A percentile compares a stretch with the other conserved stretches of the same genome.
These are phyloP conservation scores for Tulasnella calospora DNA, from an alignment of 768 basidiomycete genomes.

Conservation along the genomic window DNA sequence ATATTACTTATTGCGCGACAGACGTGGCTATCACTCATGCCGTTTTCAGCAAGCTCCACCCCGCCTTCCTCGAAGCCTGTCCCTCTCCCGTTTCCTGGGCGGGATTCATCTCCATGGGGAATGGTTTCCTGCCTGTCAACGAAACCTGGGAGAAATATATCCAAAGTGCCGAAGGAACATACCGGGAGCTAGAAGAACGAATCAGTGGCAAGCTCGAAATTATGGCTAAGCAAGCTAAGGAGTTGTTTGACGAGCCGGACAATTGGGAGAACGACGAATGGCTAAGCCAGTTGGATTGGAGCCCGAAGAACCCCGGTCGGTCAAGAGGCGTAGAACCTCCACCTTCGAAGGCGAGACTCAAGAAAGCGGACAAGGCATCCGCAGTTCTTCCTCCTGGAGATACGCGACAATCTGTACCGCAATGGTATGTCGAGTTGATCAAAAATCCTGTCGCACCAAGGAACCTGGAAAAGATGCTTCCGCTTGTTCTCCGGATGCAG, in stretches of 20 bases:
- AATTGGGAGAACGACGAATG: slow-evolving; percentile 72
- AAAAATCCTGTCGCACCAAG: slow-evolving; percentile 43
- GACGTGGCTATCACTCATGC: slow-evolving; percentile 83
- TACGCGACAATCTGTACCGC: slow-evolving; percentile 38
- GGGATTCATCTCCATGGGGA: slow-evolving; percentile 86
- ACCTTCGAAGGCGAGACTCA: slow-evolving; percentile 28
- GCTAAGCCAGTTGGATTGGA: slow-evolving; percentile 92
- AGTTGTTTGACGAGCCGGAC: slow-evolving; percentile 45
- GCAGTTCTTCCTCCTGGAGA: background rate
- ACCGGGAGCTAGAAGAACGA: slow-evolving; percentile 60
- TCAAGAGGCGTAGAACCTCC: slow-evolving; percentile 53
- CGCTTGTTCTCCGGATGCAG: slow-evolving; percentile 59
- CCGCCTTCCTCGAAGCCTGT: slow-evolving; percentile 74
- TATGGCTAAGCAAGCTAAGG: slow-evolving; percentile 57
- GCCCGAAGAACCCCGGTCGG: slow-evolving; percentile 71
- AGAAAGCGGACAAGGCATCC: background rate
- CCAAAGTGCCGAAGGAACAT: slow-evolving; percentile 68
- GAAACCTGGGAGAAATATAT: slow-evolving; percentile 84
- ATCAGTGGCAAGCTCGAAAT: slow-evolving; percentile 59
- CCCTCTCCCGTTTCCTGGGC: slow-evolving; percentile 92
- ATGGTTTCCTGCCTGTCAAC: slow-evolving; percentile 85
- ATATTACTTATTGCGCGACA: slow-evolving; percentile 76
- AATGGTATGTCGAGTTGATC: slow-evolving; percentile 55
- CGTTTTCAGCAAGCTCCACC: slow-evolving; percentile 71
- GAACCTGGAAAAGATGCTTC: slow-evolving; percentile 53